Evolutionary conservation across 2,329 filamentous ascomycete genomes (phyloP).

Genomic region (Chaetomium olivaceum): DNA sequence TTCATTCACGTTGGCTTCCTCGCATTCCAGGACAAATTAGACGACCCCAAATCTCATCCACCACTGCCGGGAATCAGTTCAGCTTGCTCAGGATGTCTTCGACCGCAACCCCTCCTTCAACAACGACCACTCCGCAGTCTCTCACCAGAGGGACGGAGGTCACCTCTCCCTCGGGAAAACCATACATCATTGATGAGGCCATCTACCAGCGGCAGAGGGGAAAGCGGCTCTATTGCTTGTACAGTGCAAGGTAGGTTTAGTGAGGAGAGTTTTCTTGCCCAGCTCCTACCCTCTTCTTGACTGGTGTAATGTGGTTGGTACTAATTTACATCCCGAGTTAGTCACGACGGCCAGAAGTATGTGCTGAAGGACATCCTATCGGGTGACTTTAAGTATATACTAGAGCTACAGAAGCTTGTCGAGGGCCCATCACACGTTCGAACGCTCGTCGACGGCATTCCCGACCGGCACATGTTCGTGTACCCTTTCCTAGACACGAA

Average conservation of each 20-base stretch:
- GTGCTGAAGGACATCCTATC: constrained; percentile 19
- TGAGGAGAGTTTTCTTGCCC: background rate
- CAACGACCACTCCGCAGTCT: constrained; percentile 9
- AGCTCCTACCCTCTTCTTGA: background rate
- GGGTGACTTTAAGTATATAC: constrained; percentile 16
- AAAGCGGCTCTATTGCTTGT: constrained; percentile 12
- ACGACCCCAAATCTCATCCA: background rate
- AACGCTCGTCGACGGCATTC: constrained; percentile 18
- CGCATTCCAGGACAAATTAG: background rate
- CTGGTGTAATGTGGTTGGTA: constrained; percentile 1
- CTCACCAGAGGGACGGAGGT: constrained; percentile 11
- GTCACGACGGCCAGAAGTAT: constrained; percentile 17
- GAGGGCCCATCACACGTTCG: constrained; percentile 14
- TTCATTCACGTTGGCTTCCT: constrained; percentile 8
- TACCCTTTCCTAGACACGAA: constrained; percentile 12
- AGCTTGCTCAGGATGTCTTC: background rate
- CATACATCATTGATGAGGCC: constrained; percentile 12
- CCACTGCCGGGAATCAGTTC: background rate
- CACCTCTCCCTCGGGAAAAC: constrained; percentile 7
- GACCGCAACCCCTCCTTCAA: background rate
- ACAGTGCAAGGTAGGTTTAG: constrained; percentile 14
- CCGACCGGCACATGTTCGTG: constrained; percentile 17
- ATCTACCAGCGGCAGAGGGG: constrained; percentile 15
- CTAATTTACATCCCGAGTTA: background rate
- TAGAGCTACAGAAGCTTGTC: constrained; percentile 13